These are phyloP conservation scores for Phylloporus arenicola DNA, from an alignment of 768 basidiomycete genomes.

Conservation along the genomic window DNA sequence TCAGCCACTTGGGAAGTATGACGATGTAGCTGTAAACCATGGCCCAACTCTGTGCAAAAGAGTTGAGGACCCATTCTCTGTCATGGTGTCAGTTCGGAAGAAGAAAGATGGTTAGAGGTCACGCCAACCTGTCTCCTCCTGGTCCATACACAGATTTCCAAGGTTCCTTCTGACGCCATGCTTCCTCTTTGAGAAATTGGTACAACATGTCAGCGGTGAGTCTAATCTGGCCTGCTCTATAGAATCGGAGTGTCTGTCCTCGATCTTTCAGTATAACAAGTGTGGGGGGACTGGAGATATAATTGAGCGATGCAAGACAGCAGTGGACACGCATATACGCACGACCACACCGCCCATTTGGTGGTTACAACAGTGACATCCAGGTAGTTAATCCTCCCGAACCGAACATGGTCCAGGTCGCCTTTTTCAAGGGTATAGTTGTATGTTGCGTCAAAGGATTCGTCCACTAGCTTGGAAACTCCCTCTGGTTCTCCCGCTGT, in stretches of 20 bases:
- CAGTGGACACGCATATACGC: conserved; percentile 25
- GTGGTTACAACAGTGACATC: conserved; percentile 80
- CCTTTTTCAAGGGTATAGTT: conserved; percentile 54
- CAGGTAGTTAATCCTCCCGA: conserved; percentile 84
- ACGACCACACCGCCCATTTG: conserved; percentile 86
- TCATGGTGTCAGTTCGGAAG: conserved; percentile 6
- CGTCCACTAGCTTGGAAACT: conserved; percentile 64
- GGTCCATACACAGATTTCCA: conserved; percentile 72
- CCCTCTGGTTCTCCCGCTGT: conserved; percentile 57
- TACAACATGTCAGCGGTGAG: conserved; percentile 56
- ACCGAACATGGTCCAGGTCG: conserved; percentile 68
- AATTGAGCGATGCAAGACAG: not conserved
- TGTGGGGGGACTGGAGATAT: conserved; percentile 58
- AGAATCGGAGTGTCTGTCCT: conserved; percentile 79
- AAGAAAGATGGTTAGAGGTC: not conserved
- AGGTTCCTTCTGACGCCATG: conserved; percentile 55
- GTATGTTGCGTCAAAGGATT: conserved; percentile 69
- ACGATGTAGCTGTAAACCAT: conserved; percentile 48
- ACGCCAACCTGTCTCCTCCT: conserved; percentile 63
- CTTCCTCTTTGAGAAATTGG: conserved; percentile 59
- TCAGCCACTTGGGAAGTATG: conserved; percentile 64
- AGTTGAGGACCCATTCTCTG: conserved; percentile 68
- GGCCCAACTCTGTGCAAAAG: conserved; percentile 45
- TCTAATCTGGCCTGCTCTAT: conserved; percentile 57
- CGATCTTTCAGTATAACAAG: conserved; percentile 66